Evolutionary conservation across 1,284 basidiomycete species (phyloP).

Genomic region (Inonotus hispidus): DNA sequence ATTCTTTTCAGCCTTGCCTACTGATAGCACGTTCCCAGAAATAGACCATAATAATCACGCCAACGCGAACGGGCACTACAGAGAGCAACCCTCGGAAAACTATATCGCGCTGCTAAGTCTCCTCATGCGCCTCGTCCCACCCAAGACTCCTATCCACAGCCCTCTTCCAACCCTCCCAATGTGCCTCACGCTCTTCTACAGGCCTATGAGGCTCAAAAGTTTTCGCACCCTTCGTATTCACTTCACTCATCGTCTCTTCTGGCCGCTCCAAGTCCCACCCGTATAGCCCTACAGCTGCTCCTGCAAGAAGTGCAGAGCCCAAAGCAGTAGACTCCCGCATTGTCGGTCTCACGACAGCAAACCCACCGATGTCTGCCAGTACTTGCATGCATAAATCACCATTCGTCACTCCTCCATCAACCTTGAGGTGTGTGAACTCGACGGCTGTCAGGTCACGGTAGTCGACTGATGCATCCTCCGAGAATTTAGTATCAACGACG

Average conservation of each 20-base stretch:
- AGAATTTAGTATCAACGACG: not conserved
- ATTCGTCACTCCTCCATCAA: conserved; percentile 95
- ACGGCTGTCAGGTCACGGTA: not conserved
- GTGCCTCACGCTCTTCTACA: conserved; percentile 51
- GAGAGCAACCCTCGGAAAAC: too few species aligned
- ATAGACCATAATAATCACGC: too few species aligned
- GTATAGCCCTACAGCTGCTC: conserved; percentile 80
- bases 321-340: conserved; percentile 99
- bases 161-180: conserved; percentile 76
- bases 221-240: conserved; percentile 81
- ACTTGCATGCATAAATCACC: conserved; percentile 88
- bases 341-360: conserved; percentile 85
- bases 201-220: conserved; percentile 62
- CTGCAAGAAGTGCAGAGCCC: conserved; percentile 95
- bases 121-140: conserved; percentile 67
- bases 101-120: conserved; percentile 18
- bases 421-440: conserved; percentile 57
- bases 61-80: too few species aligned
- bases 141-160: conserved; percentile 77
- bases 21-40: too few species aligned
- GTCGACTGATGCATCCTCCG: not conserved
- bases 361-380: conserved; percentile 90
- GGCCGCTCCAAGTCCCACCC: conserved; percentile 93
- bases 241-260: conserved; percentile 72
- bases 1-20: too few species aligned